Evolutionary conservation across 495 filamentous ascomycete species (phyloP), one percentile per base, ranked within the genome.

Genomic region (Thermothielavioides terrestris): DNA sequence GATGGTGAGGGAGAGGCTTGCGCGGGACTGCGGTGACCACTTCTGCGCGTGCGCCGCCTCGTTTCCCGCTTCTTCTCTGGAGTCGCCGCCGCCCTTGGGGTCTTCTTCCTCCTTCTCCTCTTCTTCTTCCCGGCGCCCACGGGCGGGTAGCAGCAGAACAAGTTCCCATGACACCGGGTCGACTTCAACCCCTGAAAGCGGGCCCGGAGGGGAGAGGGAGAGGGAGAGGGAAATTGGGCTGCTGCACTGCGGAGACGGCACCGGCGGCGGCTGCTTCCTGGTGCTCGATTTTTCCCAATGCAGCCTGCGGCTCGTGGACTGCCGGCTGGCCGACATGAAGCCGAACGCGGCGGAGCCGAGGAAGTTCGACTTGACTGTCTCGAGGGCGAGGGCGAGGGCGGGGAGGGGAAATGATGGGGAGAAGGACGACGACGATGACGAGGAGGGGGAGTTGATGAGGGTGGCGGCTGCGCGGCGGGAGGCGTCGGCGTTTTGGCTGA

Each of bases 401-500:
- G n/a, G n/a, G n/a, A n/a, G n/a, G n/a, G n/a, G n/a, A n/a, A n/a
- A n/a, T n/a, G n/a, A n/a, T n/a, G n/a, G n/a, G n/a, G n/a, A n/a
- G n/a, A n/a, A n/a, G n/a, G n/a, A n/a, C n/a, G n/a, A n/a, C n/a
- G n/a, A n/a, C n/a, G 20, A 25, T 10, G 30, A 18, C 17, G 28
- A 12, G 18, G 46, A 37, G 5, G 53, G 35, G 14, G 32, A 30
- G 41, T 38, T 53, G 34, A 50, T 53, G 9, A 39, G 31, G 32
- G 22, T 56, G 15, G 30, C 21, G 15, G 53, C 45, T 23, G 57
- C 46, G 32, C 53, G 50, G 3, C 40, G 42, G 37, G 37, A 56
- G 17, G 53, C 45, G 36, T 21, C 40, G 20, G 35, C 42, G 35
- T 59, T 59, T 45, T 59, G 57, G 53, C 26, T 52, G 7, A 39